These are phyloP conservation scores for Kluyveromyces nonfermentans DNA, from an alignment of 805 yeast genomes.

Conservation along the genomic window DNA sequence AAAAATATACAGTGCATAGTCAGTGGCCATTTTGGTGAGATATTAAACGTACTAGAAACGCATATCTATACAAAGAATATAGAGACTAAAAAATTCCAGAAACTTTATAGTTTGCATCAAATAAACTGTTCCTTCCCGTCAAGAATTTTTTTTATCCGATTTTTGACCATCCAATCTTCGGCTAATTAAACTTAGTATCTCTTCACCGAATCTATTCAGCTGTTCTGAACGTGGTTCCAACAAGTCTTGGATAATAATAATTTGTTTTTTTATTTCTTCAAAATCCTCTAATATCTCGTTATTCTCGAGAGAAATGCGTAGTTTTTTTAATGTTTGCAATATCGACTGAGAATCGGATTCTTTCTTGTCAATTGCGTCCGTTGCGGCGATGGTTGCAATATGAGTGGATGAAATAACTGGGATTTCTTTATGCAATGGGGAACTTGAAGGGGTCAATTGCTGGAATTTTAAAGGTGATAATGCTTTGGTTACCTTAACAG, in stretches of 20 bases:
- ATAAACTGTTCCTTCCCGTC: not conserved
- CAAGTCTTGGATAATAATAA: not conserved
- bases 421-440: not conserved
- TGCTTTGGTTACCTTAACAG: not conserved
- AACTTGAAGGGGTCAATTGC: not conserved
- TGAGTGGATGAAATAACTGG: not conserved
- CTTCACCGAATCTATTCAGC: conserved; percentile 1
- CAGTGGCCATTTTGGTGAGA: too few species aligned
- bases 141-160: not conserved
- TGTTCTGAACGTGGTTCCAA: not conserved
- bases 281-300: not conserved
- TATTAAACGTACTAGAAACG: too few species aligned
- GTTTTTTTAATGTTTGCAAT: not conserved
- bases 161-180: not conserved
- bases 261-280: not conserved
- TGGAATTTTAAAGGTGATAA: conserved; percentile 2
- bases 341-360: not conserved
- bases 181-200: not conserved
- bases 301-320: not conserved
- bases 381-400: not conserved
- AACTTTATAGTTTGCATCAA: not conserved
- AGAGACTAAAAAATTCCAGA: too few species aligned
- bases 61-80: not conserved
- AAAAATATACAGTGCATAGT: too few species aligned
- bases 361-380: not conserved